Conservation (phyloP, 305 asterid genomes). For the Fraxinus platypoda region DNA sequence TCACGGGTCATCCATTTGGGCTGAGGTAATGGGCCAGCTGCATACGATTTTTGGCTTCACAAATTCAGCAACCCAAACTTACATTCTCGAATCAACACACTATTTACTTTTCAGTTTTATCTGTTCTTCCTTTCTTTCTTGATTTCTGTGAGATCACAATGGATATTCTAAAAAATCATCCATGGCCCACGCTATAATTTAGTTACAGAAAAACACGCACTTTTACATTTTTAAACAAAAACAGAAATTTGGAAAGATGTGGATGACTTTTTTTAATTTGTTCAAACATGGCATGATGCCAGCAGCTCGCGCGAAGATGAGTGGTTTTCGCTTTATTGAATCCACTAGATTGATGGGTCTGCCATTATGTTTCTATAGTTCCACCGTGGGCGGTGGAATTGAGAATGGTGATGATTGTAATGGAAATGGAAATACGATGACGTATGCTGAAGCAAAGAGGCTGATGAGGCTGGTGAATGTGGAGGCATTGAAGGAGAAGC, state of each 20-base stretch:
- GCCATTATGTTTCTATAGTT: constrained; percentile 25
- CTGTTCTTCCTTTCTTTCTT: not conserved
- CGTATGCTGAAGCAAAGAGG: constrained; percentile 78
- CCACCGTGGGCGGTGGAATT: constrained; percentile 17
- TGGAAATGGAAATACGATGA: constrained; percentile 36
- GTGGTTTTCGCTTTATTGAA: constrained; percentile 6
- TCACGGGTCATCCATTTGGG: too few species aligned
- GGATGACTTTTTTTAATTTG: not conserved
- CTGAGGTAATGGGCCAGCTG: too few species aligned
- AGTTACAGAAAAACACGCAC: not conserved
- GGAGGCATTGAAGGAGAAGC: constrained; percentile 69
- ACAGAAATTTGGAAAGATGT: not conserved
- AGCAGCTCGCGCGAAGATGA: not conserved
- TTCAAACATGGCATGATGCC: not conserved
- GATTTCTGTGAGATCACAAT: not conserved
- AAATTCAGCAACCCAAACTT: too few species aligned
- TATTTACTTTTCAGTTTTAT: not conserved
- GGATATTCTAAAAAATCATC: not conserved
- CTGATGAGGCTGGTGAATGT: constrained; percentile 92
- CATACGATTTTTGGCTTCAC: too few species aligned
- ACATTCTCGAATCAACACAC: not conserved
- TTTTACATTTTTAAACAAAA: not conserved
- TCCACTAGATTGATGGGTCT: constrained; percentile 23
- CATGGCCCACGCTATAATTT: not conserved
- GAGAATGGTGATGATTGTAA: constrained; percentile 11